A percentile compares a stretch with the other conserved stretches of the same genome.
Conservation (phyloP, 352 stramenopile species). For the Chrysophaeum taylorii region DNA sequence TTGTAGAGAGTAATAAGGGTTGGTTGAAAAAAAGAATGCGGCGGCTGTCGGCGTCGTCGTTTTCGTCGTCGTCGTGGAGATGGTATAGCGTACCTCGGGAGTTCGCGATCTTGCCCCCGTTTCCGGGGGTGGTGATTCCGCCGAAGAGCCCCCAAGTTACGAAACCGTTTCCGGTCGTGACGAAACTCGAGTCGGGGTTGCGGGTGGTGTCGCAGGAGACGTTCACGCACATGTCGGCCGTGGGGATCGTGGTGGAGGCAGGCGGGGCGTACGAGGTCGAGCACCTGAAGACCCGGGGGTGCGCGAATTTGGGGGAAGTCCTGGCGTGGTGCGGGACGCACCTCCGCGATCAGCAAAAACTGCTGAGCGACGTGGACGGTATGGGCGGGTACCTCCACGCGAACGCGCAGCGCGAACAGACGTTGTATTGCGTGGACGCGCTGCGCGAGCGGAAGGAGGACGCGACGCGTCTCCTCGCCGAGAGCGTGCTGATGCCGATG, state of each 20-base stretch:
- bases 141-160: too few relatives aligned
- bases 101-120: too few relatives aligned
- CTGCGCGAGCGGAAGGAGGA: slow-evolving; percentile 80
- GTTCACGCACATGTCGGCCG: slow-evolving; percentile 81
- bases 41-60: too few relatives aligned
- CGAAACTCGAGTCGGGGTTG: slow-evolving; percentile 79
- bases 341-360: background rate
- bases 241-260: slow-evolving; percentile 82
- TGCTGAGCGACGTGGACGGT: background rate
- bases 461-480: slow-evolving; percentile 73
- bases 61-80: too few relatives aligned
- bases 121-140: too few relatives aligned
- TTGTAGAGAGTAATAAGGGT: too few relatives aligned
- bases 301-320: slow-evolving; percentile 2
- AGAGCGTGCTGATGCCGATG: slow-evolving; percentile 62
- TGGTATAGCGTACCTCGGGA: too few relatives aligned
- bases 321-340: background rate
- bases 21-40: too few relatives aligned
- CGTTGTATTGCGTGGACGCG: slow-evolving; percentile 91
- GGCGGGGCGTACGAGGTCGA: slow-evolving; percentile 54
- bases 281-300: background rate
- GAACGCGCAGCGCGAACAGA: slow-evolving; percentile 80
- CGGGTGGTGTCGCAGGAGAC: slow-evolving; percentile 91
- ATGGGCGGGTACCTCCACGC: slow-evolving; percentile 31
- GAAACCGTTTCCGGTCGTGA: too few relatives aligned